Evolutionary conservation across 83 land plant genomes (phyloP), one percentile per base, ranked within the genome.

Genomic region (Larix sibirica): DNA sequence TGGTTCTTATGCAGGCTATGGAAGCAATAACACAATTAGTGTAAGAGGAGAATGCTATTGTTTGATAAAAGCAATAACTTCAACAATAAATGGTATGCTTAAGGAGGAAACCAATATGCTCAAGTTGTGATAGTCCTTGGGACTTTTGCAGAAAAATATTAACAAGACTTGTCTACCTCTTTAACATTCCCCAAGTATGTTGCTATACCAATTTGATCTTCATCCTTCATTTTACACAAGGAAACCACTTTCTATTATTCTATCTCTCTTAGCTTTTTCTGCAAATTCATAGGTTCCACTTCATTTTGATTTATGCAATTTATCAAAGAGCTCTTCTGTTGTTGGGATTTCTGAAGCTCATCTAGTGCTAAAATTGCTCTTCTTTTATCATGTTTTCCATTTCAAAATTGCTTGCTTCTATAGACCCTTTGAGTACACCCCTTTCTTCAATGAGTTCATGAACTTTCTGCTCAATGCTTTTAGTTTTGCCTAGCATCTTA

Each of bases 51-150:
- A 33, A 38, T 74, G 77, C 77, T 7, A 9, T 42, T 40, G 9
- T 74, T 42, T 56, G 38, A 42, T 56, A 74, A 74, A 40, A 44
- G 77, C 77, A 74, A 21, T 17, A 75, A 42, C 28, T 75, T n/a
- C 26, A 42, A 47, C 13, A 75, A n/a, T 58, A 75, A 75, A 36
- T 75, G 78, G 78, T 75, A 75, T 1, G 78, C 44, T 42, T 4
- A 69, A 28, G 6, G 8, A 75, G 50, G 10, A 47, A 42, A 75
- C 0, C 8, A 47, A 63, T 63, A 63, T 8, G 50, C 8, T 44
- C 50, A 44, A 44, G 50, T 44, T 44, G 28, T 44, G 50, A 44
- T 44, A 6, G 50, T 44, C 7, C 0, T 44, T 44, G 50, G 50
- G 50, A 28, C n/a, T n/a, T n/a, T n/a, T n/a, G n/a, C n/a, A n/a